These are phyloP conservation scores for Notholithocarpus densiflorus DNA, from an alignment of 306 rosid species.

Conservation along the genomic window DNA sequence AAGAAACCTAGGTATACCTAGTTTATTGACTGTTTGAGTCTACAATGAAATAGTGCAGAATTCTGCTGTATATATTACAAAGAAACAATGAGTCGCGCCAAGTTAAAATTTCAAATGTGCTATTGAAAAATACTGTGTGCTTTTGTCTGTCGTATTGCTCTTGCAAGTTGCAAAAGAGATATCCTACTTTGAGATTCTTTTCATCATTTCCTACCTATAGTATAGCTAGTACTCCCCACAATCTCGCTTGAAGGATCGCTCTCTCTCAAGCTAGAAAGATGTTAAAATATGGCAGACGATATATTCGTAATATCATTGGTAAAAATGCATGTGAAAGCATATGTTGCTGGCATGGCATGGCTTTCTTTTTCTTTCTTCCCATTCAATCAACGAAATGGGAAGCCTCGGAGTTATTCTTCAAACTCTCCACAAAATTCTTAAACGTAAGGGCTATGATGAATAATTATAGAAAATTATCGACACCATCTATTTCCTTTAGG, in stretches of 20 bases:
- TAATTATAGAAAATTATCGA: too few species aligned
- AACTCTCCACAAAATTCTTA: too few species aligned
- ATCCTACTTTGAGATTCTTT: not conserved
- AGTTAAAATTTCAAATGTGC: not conserved
- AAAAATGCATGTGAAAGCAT: too few species aligned
- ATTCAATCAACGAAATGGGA: too few species aligned
- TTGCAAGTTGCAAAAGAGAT: not conserved
- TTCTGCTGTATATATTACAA: not conserved
- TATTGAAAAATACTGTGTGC: not conserved
- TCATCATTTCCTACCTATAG: not conserved
- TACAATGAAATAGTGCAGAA: not conserved
- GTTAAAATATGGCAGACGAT: too few species aligned
- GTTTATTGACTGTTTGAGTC: not conserved
- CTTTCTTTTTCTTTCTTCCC: too few species aligned
- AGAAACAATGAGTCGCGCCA: not conserved
- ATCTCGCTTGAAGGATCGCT: not conserved
- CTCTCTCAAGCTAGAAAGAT: too few species aligned
- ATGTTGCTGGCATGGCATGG: too few species aligned
- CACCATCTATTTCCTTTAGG: too few species aligned
- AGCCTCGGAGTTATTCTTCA: too few species aligned
- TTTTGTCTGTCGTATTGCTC: not conserved
- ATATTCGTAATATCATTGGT: too few species aligned
- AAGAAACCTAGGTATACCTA: not conserved
- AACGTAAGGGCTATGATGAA: too few species aligned
- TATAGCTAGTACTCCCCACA: not conserved